phyloP scores from a whole-genome alignment of 1,139 yeast genomes.

The Suhomyces coccinellae region DNA sequence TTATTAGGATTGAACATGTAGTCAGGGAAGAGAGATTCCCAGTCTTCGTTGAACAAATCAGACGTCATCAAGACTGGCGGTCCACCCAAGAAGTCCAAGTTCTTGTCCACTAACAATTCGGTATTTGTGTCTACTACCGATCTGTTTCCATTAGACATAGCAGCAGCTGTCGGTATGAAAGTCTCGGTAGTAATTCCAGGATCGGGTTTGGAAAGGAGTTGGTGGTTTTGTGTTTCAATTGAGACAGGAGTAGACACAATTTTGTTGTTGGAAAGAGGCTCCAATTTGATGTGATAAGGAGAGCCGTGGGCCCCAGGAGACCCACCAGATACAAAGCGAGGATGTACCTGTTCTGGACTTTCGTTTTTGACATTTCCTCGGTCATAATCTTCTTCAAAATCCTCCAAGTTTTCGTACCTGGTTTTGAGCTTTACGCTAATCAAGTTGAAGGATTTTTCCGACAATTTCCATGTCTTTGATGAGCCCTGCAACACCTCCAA shows the following conservation, averaged over 20 bases:
- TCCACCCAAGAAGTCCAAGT: constrained; percentile 49
- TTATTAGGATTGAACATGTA: constrained; percentile 24
- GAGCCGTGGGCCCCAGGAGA: background rate
- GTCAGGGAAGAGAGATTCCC: constrained; percentile 53
- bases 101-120: constrained; percentile 27
- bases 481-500: constrained; percentile 40
- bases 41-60: constrained; percentile 50
- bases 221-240: constrained; percentile 7
- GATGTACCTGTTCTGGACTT: background rate
- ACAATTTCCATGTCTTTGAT: constrained; percentile 50
- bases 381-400: constrained; percentile 6
- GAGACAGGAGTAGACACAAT: background rate
- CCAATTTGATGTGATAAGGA: constrained; percentile 3
- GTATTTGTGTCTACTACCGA: constrained; percentile 23
- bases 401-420: constrained; percentile 15
- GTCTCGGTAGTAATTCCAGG: background rate
- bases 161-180: background rate
- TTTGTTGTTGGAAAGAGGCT: background rate
- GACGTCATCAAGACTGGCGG: constrained; percentile 57
- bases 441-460: constrained; percentile 47
- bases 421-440: constrained; percentile 37
- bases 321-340: background rate
- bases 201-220: constrained; percentile 4
- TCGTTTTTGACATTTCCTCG: background rate
- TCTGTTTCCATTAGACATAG: constrained; percentile 6